Evolutionary conservation across 2,329 filamentous ascomycete genomes (phyloP), one percentile per base, ranked within the genome.

Genomic region (Beauveria sp.): DNA sequence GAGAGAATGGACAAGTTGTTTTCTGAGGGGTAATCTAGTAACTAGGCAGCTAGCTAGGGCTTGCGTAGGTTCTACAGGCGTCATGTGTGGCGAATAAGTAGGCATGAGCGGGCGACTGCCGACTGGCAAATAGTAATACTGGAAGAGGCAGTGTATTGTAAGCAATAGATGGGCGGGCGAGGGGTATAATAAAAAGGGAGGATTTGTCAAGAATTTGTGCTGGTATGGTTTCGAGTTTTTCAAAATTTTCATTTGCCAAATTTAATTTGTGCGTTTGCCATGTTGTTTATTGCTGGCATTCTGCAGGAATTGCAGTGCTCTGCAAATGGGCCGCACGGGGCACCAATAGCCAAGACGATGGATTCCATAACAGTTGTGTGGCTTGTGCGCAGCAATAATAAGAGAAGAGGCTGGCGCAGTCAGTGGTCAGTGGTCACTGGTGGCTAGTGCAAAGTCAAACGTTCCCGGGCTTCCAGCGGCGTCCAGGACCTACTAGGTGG

Each of bases 81-180:
- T 2, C 3, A 38, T 10, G 16, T 9, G 40, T 47, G 43, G 43
- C 54, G 38, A 47, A 22, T 24, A 14, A 5, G 30, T 5, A 30
- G 30, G 42, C 42, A 3, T 42, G 30, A 12, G 24, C 10, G 40
- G 18, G 40, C 53, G 53, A 56, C 22, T 56, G 53, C 53, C 40
- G 53, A 56, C 54, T 47, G 54, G 54, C 54, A 56, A 56, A 56
- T 47, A n/a, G 42, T 28, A 56, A 43, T 43, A 38, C 51, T 43
- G 22, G 51, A 5, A 42, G n/a, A 46, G 26, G 42, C 10, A 46
- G n/a, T 7, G 43, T 38, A 57, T 57, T 46, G 54, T 57, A 28
- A 57, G 42, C 42, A 57, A 12, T 9, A 26, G 18, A n/a, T 34
- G 53, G 34, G 22, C 10, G 26, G n/a, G 20, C 54, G 42, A 55